Conservation (phyloP, 192 early-diverging fungal genomes). For the Lobulomyces angularis region DNA sequence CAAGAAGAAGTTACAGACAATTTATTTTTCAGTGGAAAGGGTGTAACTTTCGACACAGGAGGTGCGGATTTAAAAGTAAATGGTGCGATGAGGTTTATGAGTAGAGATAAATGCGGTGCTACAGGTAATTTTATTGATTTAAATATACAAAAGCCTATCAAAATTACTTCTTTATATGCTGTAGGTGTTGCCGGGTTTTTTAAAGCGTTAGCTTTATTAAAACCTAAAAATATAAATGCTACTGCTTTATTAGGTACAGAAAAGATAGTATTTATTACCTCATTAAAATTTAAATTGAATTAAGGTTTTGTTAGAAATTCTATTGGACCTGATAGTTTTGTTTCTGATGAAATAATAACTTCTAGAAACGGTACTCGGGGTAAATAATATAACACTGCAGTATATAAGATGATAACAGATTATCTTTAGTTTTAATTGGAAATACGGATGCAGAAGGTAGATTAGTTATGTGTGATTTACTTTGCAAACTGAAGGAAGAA, state of each 20-base stretch:
- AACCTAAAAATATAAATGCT: slow-evolving; percentile 54
- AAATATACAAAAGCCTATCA: too few species aligned
- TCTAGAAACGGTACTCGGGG: slow-evolving; percentile 62
- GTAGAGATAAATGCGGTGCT: slow-evolving; percentile 82
- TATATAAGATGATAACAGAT: not conserved
- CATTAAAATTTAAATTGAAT: too few species aligned
- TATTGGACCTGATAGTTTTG: slow-evolving; percentile 66
- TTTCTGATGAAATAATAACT: slow-evolving; percentile 69
- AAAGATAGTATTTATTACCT: too few species aligned
- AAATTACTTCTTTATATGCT: too few species aligned
- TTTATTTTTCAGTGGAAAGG: slow-evolving; percentile 77
- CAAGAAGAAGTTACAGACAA: slow-evolving; percentile 64
- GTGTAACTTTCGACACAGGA: slow-evolving; percentile 84
- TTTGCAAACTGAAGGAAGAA: slow-evolving; percentile 60
- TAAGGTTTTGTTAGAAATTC: slow-evolving; percentile 76
- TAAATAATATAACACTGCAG: slow-evolving; percentile 3
- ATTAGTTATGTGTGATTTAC: slow-evolving; percentile 73
- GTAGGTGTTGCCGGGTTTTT: slow-evolving; percentile 72
- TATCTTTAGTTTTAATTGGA: slow-evolving; percentile 43
- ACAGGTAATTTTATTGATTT: too few species aligned
- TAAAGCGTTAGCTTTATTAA: slow-evolving; percentile 51
- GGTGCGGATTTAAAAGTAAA: slow-evolving; percentile 75
- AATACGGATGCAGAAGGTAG: slow-evolving; percentile 89
- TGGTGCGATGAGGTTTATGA: slow-evolving; percentile 78
- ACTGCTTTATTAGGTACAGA: slow-evolving; percentile 56